Conservation (phyloP, 345 rosid species). For the Limnanthes douglasii region DNA sequence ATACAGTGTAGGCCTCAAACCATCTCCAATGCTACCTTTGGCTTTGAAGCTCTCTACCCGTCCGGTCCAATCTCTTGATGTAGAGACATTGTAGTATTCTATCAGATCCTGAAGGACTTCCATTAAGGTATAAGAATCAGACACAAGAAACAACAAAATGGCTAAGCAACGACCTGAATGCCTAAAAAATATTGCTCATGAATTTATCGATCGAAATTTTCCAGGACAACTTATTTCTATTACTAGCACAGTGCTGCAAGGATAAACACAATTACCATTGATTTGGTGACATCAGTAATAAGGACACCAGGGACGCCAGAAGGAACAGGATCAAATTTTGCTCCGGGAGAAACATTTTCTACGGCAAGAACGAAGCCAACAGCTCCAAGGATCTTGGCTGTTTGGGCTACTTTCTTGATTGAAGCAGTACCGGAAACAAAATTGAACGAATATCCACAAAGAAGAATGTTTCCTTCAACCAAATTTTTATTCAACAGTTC, state of each 20-base stretch:
- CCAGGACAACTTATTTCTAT: too few species aligned
- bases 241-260: too few species aligned
- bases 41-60: conserved; percentile 80
- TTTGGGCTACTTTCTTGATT: conserved; percentile 82
- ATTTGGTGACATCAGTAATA: conserved; percentile 62
- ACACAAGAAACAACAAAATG: neutral
- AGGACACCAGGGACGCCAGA: conserved; percentile 77
- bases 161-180: too few species aligned
- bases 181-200: too few species aligned
- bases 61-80: conserved; percentile 93
- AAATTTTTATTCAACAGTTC: conserved; percentile 73
- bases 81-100: conserved; percentile 84
- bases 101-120: conserved; percentile 56
- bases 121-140: conserved; percentile 1
- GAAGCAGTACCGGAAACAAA: conserved; percentile 93
- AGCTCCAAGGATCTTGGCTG: conserved; percentile 91
- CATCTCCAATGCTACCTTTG: conserved; percentile 85
- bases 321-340: conserved; percentile 94
- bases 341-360: conserved; percentile 90
- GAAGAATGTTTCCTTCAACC: conserved; percentile 86
- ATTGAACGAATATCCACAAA: conserved; percentile 99
- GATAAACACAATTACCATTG: conserved; percentile 44
- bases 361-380: conserved; percentile 96
- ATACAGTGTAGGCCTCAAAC: conserved; percentile 83
- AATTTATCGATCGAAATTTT: too few species aligned